Evolutionary conservation across 176 grass and related monocot species (phyloP).

Genomic region (Puccinellia tenuiflora): DNA sequence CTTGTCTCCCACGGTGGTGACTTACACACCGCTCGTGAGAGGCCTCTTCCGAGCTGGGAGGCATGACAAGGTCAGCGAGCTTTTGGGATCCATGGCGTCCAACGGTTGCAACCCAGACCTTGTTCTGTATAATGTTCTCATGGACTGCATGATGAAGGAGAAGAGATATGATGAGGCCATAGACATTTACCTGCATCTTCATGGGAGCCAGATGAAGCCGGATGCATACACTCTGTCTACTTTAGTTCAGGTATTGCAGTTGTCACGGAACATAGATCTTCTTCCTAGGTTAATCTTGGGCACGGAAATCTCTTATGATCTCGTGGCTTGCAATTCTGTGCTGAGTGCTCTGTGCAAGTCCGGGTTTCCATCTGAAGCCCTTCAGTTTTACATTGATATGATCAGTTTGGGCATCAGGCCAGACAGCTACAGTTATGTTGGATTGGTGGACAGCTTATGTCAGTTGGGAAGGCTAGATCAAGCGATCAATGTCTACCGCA

Average conservation of each 20-base stretch:
- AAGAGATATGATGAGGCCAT: slow-evolving; percentile 54
- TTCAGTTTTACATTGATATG: slow-evolving; percentile 56
- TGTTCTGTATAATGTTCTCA: slow-evolving; percentile 79
- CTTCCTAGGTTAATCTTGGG: slow-evolving; percentile 47
- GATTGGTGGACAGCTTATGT: slow-evolving; percentile 58
- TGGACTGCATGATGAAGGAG: slow-evolving; percentile 68
- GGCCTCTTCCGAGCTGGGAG: slow-evolving; percentile 56
- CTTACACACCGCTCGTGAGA: slow-evolving; percentile 69
- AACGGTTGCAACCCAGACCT: slow-evolving; percentile 60
- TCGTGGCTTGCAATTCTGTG: slow-evolving; percentile 66
- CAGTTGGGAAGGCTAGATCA: slow-evolving; percentile 39
- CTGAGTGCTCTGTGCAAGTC: slow-evolving; percentile 66
- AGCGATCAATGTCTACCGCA: slow-evolving; percentile 47
- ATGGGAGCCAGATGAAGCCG: slow-evolving; percentile 43
- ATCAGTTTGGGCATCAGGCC: slow-evolving; percentile 39
- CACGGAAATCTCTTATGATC: slow-evolving; percentile 51
- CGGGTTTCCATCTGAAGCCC: slow-evolving; percentile 62
- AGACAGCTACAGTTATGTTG: slow-evolving; percentile 76
- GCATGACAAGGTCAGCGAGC: slow-evolving; percentile 27
- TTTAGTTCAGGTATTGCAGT: slow-evolving; percentile 44
- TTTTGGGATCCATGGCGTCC: slow-evolving; percentile 56
- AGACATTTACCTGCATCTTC: slow-evolving; percentile 42
- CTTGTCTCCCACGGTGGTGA: slow-evolving; percentile 51
- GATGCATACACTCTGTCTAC: slow-evolving; percentile 80
- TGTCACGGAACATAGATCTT: slow-evolving; percentile 35